Base-by-base conservation (phyloP, 805 yeast genomes). In the Lachancea mirantina region DNA sequence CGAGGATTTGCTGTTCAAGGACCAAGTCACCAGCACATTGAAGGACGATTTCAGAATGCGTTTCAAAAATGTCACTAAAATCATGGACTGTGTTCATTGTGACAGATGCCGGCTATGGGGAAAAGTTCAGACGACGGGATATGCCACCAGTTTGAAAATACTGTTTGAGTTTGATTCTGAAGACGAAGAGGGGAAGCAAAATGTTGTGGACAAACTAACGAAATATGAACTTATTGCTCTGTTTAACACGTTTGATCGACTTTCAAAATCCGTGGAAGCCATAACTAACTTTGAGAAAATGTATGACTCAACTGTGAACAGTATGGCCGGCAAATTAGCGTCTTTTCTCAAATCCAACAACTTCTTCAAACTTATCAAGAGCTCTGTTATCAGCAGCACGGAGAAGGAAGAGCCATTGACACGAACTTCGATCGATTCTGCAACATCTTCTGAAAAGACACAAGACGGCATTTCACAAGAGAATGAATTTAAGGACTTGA, bases 91-190 rank as follows among this genome's bases (percentile, higher is more conserved):
- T 64, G 97, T 92, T 24, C 96, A 95, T 23, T 92, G 99, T 65
- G 98, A 92, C 55, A 71, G 96, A 53, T 92, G 99, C 59, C 74
- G 96, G 50, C 67, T 92, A 60, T 92, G 99, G 99, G 98, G 98
- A 7, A 92, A 92, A 59, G 74, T 92, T 19, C 98, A 92, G 64
- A 85, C 95, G 2, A 84, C 92, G 10, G 99, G 99, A 14, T 92
- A 92, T 57, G 99, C 96, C 13, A 92, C 99, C 6, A 94, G 96
- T 1, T 70, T 92, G 50, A 92, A 92, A 57, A 72, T 89, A 15
- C 64, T 92, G 38, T 85, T 92, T 55, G 97, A 89, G 55, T 60
- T 78, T 33, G 68, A 68, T 39, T 70, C 73, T 15, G 47, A 52
- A 20, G 64, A 63, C 30, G 66, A 65, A 31, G 55, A 52, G n/a